Evolutionary conservation across 1,284 basidiomycete genomes (phyloP).

Genomic region (Trichosporon ovoides): DNA sequence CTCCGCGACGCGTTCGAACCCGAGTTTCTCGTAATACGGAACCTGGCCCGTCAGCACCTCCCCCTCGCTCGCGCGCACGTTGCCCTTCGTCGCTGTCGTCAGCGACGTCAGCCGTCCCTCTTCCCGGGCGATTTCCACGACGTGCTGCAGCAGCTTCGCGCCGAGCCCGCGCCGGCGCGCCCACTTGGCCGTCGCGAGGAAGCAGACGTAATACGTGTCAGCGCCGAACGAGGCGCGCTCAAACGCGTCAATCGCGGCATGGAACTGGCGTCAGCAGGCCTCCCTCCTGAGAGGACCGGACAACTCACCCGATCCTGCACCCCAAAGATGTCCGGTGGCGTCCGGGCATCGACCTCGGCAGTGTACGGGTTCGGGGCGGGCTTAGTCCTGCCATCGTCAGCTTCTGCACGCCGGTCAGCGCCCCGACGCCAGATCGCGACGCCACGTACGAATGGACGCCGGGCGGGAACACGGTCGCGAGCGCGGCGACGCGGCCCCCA

Average conservation of each 20-base stretch:
- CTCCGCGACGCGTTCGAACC: neutral
- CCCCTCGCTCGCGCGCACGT: neutral
- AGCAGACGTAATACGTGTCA: slow-evolving; percentile 10
- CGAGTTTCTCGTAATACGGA: slow-evolving; percentile 6
- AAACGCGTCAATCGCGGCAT: neutral
- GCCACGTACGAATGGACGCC: neutral
- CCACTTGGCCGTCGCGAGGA: slow-evolving; percentile 4
- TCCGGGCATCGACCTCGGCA: neutral
- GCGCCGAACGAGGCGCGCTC: neutral
- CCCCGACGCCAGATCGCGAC: no score
- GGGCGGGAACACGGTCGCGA: slow-evolving; percentile 2
- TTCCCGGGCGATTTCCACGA: neutral
- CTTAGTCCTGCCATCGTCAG: neutral
- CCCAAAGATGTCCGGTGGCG: neutral
- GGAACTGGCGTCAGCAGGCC: neutral
- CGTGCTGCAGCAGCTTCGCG: neutral
- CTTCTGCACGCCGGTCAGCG: neutral
- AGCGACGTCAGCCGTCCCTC: neutral
- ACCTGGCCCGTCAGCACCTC: neutral
- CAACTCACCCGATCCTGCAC: neutral
- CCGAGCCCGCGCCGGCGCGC: slow-evolving; percentile 4
- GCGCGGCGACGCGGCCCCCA: neutral
- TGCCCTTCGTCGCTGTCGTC: slow-evolving; percentile 7
- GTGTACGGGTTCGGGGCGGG: slow-evolving; percentile 7
- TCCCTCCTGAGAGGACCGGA: neutral